Conservation (phyloP, 148 eudicot genomes). For the Nepenthes gracilis region DNA sequence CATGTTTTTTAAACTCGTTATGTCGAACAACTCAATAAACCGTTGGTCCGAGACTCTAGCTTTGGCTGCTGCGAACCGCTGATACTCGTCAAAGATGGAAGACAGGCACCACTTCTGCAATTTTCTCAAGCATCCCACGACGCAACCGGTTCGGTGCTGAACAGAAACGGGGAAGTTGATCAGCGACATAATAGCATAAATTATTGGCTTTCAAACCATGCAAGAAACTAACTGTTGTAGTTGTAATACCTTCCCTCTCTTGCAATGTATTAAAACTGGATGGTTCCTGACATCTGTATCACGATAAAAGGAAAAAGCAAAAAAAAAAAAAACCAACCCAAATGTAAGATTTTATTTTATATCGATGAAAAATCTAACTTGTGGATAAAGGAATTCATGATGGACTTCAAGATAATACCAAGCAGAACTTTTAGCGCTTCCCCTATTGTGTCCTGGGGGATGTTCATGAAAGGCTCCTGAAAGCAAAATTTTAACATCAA, state of each 20-base stretch:
- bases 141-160: constrained; percentile 40
- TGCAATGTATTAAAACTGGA: constrained; percentile 88
- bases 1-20: constrained; percentile 9
- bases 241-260: constrained; percentile 72
- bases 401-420: constrained; percentile 23
- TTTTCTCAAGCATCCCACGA: constrained; percentile 15
- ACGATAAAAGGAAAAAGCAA: background rate
- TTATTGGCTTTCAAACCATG: no score
- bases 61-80: constrained; percentile 16
- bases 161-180: background rate
- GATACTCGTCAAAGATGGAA: constrained; percentile 14
- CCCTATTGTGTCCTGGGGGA: constrained; percentile 68
- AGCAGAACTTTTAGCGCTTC: constrained; percentile 65
- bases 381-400: background rate
- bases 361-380: background rate
- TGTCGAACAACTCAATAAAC: constrained; percentile 17
- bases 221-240: background rate
- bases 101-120: constrained; percentile 17
- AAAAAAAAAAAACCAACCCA: background rate
- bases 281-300: constrained; percentile 60
- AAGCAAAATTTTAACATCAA: constrained; percentile 1
- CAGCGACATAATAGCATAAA: background rate
- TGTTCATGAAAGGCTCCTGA: constrained; percentile 87
- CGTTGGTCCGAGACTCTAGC: constrained; percentile 13
- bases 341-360: background rate